These are phyloP conservation scores for Hericium alpestre DNA, from an alignment of 768 basidiomycete genomes.

Conservation along the genomic window DNA sequence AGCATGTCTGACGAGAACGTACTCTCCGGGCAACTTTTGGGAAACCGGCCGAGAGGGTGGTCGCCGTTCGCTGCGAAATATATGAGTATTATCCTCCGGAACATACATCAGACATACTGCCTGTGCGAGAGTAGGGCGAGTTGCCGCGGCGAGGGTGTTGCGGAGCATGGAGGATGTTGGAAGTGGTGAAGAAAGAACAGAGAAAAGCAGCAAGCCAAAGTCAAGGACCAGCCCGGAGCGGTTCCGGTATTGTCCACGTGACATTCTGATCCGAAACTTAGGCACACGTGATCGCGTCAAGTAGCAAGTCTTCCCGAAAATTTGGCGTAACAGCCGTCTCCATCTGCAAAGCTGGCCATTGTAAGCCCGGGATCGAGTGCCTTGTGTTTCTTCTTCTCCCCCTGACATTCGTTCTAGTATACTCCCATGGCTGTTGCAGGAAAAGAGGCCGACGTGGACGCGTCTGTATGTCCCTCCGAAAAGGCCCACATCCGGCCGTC, in stretches of 20 bases:
- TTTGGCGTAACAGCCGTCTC: neutral
- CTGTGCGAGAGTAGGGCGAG: conserved; percentile 42
- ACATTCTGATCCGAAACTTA: neutral
- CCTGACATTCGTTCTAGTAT: no score
- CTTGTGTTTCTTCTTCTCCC: neutral
- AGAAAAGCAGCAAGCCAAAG: neutral
- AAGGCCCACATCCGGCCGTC: conserved; percentile 24
- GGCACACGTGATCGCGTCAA: neutral
- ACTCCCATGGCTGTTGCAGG: neutral
- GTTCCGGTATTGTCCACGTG: neutral
- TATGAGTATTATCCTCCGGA: neutral
- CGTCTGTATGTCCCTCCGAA: conserved; percentile 16
- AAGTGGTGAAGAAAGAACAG: conserved; percentile 14
- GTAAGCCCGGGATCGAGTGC: neutral
- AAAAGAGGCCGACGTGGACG: conserved; percentile 3
- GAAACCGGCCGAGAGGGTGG: conserved; percentile 70
- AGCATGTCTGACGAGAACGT: conserved; percentile 18
- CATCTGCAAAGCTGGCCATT: neutral
- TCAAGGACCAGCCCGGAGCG: neutral
- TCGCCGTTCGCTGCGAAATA: conserved; percentile 47
- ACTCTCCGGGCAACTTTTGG: conserved; percentile 67
- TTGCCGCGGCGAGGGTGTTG: conserved; percentile 46
- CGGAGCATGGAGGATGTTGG: conserved; percentile 46
- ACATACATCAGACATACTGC: conserved; percentile 32
- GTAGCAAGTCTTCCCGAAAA: neutral